These are phyloP conservation scores for Blechomonas ayalai DNA, from an alignment of 208 protist genomes.

Conservation along the genomic window DNA sequence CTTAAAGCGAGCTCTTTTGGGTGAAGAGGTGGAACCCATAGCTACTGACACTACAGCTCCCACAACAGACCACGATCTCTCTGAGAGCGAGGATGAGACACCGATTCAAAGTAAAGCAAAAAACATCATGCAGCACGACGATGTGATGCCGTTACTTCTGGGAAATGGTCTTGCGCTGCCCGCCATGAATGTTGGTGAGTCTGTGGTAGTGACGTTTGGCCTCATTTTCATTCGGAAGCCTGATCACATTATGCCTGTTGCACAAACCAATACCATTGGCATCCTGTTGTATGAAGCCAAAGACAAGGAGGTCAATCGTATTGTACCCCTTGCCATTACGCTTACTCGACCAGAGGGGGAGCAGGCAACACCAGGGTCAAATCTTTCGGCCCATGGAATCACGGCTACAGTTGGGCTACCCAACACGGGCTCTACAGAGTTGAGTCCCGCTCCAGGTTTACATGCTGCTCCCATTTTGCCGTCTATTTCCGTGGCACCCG, in stretches of 20 bases:
- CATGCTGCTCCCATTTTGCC: too few species aligned
- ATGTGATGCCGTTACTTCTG: slow-evolving; percentile 40
- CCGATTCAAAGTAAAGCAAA: slow-evolving; percentile 13
- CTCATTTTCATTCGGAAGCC: slow-evolving; percentile 35
- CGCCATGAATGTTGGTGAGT: slow-evolving; percentile 65
- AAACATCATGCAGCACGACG: slow-evolving; percentile 21
- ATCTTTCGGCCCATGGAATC: too few species aligned
- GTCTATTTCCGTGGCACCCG: neutral
- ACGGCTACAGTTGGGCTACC: too few species aligned
- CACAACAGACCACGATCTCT: slow-evolving; percentile 40
- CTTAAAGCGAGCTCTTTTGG: slow-evolving; percentile 48
- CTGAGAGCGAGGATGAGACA: slow-evolving; percentile 65
- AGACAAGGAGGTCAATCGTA: slow-evolving; percentile 72
- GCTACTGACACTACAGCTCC: slow-evolving; percentile 15
- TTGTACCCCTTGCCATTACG: slow-evolving; percentile 78
- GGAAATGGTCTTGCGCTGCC: slow-evolving; percentile 70
- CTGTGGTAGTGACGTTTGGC: slow-evolving; percentile 50
- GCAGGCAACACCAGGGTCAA: slow-evolving; percentile 4
- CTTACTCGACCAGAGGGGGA: slow-evolving; percentile 53
- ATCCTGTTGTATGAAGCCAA: slow-evolving; percentile 74
- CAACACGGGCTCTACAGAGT: too few species aligned
- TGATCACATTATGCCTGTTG: slow-evolving; percentile 34
- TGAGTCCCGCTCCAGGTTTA: too few species aligned
- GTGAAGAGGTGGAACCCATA: slow-evolving; percentile 56
- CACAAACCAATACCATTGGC: slow-evolving; percentile 71